A percentile compares a stretch with the other conserved stretches of the same genome.
phyloP scores from a whole-genome alignment of 2,329 filamentous ascomycete genomes.

The Amylocarpus encephaloides region DNA sequence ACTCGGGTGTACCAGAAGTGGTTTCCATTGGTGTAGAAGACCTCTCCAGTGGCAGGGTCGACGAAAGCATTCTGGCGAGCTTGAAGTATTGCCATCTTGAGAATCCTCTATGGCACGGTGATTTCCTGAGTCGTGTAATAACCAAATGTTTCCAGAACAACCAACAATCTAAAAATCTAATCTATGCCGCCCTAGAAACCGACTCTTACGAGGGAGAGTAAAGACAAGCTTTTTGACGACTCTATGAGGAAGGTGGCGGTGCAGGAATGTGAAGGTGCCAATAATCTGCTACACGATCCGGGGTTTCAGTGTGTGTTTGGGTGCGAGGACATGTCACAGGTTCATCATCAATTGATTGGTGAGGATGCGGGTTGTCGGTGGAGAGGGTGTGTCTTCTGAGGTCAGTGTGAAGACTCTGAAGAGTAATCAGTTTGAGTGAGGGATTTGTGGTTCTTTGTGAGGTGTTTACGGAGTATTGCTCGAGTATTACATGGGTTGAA shows the following conservation, averaged over 20 bases:
- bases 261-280: conserved; percentile 4
- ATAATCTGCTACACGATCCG: conserved; percentile 14
- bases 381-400: no score
- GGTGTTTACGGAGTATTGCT: no score
- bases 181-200: background rate
- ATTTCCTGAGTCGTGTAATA: background rate
- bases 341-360: background rate
- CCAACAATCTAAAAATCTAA: background rate
- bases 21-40: conserved; percentile 25
- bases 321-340: background rate
- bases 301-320: background rate
- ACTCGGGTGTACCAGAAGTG: conserved; percentile 38
- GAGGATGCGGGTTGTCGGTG: background rate
- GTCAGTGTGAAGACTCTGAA: no score
- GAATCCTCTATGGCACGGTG: background rate
- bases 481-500: no score
- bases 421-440: no score
- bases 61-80: conserved; percentile 2
- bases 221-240: conserved; percentile 11
- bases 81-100: background rate
- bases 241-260: conserved; percentile 5
- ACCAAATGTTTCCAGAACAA: background rate
- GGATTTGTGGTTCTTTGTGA: no score
- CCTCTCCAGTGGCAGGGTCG: conserved; percentile 1
- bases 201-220: background rate